A percentile compares a stretch with the other conserved stretches of the same genome.
Conservation (phyloP, 768 basidiomycete species). For the Lentinula guzmanii region DNA sequence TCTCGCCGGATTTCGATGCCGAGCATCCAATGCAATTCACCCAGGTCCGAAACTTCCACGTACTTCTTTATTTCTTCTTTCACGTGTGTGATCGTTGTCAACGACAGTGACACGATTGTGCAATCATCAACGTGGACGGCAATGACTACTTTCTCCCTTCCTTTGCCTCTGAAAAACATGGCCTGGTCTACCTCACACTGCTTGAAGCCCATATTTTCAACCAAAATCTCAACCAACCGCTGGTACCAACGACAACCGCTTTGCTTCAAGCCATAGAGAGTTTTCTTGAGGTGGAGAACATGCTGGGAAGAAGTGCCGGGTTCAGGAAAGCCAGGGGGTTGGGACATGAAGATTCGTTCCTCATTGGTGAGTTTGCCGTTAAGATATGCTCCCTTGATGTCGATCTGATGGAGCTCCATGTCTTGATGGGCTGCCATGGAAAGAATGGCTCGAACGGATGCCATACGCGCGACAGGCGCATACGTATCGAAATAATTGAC, state of each 20-base stretch:
- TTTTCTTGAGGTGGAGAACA: neutral
- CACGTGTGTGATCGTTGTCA: no score
- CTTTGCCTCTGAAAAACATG: no score
- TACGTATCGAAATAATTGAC: constrained; percentile 21
- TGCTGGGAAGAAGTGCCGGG: neutral
- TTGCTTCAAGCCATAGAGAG: constrained; percentile 3
- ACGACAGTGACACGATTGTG: no score
- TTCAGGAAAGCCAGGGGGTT: constrained; percentile 17
- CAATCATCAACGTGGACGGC: no score
- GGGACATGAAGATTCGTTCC: constrained; percentile 26
- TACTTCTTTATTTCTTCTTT: no score
- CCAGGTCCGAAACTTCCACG: no score
- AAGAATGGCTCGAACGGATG: constrained; percentile 10
- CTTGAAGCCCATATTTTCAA: no score
- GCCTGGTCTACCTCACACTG: no score
- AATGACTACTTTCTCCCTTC: no score
- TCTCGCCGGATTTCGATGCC: no score
- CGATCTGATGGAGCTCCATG: constrained; percentile 23
- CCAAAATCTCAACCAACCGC: neutral
- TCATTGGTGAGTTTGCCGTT: constrained; percentile 19
- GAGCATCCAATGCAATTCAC: no score
- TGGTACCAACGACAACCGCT: no score
- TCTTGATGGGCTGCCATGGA: constrained; percentile 19
- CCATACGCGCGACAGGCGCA: constrained; percentile 8
- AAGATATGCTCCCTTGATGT: constrained; percentile 27